Base-by-base conservation (phyloP, 345 rosid species). In the Bruguiera parviflora region DNA sequence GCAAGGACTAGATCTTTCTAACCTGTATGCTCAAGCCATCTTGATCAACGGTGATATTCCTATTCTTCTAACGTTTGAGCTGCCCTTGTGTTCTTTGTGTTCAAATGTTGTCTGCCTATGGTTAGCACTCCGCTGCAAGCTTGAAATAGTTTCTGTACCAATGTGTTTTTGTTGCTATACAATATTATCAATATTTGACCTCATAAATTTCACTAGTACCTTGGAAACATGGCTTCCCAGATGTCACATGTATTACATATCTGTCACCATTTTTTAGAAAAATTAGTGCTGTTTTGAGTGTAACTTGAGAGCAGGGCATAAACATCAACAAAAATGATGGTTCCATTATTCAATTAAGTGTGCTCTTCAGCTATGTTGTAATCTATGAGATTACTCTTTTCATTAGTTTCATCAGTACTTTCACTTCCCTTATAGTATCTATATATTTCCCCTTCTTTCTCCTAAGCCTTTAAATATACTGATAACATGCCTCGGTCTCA, bases 21-120 rank as follows among this genome's bases (percentile, higher is more conserved):
- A 85, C 39, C 81, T 92, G 25, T 88, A 89, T 72, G 92, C 85
- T 0, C 88, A 81, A 61, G 98, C 96, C 56, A 89, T 96, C 75
- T 75, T 90, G 73, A 89, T 96, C 72, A 85, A 96, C 70, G 98
- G 99, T 92, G 87, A 51, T 62, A 31, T 22, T 68, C 20, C 37
- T 1, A 20, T 59, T 5, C 63, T 18, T 60, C 46, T 58, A 18
- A 24, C 19, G 0, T 28, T 20, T 70, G 8, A 7, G 51, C 3
- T 43, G 49, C 19, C 49, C 49, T 57, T 25, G 55, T 5, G 62
- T 4, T 67, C 24, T 67, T 51, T 35, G 24, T 58, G 10, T 58
- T 53, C 61, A 19, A 25, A 20, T 33, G 21, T 19, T 39, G 19
- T 62, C 55, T 46, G 39, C 31, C 29, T 53, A 25, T 28, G 5